Evolutionary conservation across 1,139 yeast species (phyloP), one percentile per base, ranked within the genome.

Genomic region (Candida smagusa): DNA sequence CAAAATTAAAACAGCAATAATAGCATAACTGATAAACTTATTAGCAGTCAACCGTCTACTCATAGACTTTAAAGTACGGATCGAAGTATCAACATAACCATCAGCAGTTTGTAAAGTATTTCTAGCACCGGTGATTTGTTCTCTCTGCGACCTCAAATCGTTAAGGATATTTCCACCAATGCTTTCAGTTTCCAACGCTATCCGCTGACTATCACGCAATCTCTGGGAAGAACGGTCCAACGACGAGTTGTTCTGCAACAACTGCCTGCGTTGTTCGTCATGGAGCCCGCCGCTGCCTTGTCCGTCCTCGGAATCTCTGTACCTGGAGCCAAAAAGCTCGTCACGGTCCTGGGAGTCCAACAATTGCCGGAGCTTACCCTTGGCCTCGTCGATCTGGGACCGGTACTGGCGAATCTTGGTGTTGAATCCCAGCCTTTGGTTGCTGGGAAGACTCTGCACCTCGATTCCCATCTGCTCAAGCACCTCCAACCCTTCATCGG

Each of bases 1-100:
- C 40, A 92, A 58, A 6, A 92, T 80, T 53, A 94, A 74, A 11
- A 92, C 90, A 2, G 86, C 96, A 42, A 94, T 92, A 42, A 94
- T 92, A n/a, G 95, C 96, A 53, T 89, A 88, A 42, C 96, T 89
- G 45, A 94, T 87, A 50, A 90, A 74, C 61, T 89, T 84, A 63
- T 94, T 94, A 4, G 97, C 95, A n/a, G 95, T 90, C 72, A 92
- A 74, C 53, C 98, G 69, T 61, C 97, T 75, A 23, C 96, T 84
- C 98, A 94, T 94, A 16, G 88, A 76, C 53, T 88, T 82, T 53
- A 94, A 68, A 0, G 98, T 94, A 42, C 85, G 78, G 42, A 94
- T 77, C 38, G 95, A 83, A 56, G 84, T 82, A 61, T 92, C 98
- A 37, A 94, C 96, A 53, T 90, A 89, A 1, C 85, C 80, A 56